Evolutionary conservation across 371 early-diverging fungal genomes (phyloP).

Genomic region (Dinochytrium kinnereticum): DNA sequence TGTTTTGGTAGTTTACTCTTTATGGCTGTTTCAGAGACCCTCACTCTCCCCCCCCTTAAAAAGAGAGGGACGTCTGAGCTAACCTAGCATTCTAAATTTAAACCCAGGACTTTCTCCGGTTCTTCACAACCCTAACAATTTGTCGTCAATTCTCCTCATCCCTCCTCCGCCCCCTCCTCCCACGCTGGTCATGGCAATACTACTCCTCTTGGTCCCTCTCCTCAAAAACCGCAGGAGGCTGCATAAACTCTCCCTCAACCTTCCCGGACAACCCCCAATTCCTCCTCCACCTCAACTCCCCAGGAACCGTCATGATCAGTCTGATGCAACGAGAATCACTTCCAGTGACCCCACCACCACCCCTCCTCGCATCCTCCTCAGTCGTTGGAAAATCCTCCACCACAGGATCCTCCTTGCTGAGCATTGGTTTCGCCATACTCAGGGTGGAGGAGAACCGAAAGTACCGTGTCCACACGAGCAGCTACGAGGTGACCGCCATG

Average conservation of each 20-base stretch:
- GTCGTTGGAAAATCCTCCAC: no score
- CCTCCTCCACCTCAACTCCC: conserved; percentile 19
- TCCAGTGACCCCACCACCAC: background rate
- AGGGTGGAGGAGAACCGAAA: conserved; percentile 53
- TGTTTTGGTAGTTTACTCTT: background rate
- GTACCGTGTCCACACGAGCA: conserved; percentile 45
- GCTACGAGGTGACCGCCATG: conserved; percentile 39
- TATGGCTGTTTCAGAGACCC: no score
- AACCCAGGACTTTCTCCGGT: conserved; percentile 35
- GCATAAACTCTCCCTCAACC: conserved; percentile 32
- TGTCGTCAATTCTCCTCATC: conserved; percentile 31
- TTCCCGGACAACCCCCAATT: conserved; percentile 40
- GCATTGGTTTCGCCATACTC: conserved; percentile 46
- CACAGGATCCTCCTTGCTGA: background rate
- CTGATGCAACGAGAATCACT: conserved; percentile 31
- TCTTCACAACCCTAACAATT: conserved; percentile 38
- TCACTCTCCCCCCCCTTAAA: no score
- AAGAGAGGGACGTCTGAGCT: background rate
- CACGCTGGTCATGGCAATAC: conserved; percentile 21
- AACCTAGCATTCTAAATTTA: background rate
- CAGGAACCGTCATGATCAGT: conserved; percentile 23
- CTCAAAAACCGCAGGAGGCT: conserved; percentile 35
- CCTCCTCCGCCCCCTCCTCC: background rate
- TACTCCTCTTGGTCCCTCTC: conserved; percentile 25
- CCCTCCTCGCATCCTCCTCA: no score